These are phyloP conservation scores for Penicillium silybi DNA, from an alignment of 495 filamentous ascomycete genomes.

Conservation along the genomic window DNA sequence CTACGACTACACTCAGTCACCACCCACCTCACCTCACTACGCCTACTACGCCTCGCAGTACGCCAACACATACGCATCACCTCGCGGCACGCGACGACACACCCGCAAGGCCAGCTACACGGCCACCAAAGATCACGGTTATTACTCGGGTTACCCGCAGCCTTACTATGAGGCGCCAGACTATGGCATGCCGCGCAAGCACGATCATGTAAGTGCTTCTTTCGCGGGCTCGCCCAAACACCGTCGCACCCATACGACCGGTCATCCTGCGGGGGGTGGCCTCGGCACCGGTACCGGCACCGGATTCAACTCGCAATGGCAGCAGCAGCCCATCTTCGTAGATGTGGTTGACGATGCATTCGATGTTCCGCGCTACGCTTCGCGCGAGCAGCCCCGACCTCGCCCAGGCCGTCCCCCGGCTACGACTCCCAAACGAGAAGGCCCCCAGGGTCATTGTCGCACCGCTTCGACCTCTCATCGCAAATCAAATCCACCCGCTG, in stretches of 20 bases:
- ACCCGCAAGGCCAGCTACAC: constrained; percentile 47
- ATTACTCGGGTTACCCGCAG: constrained; percentile 36
- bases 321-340: constrained; percentile 49
- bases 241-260: constrained; percentile 37
- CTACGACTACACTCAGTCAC: constrained; percentile 49
- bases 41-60: constrained; percentile 43
- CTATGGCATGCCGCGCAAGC: constrained; percentile 47
- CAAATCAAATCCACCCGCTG: constrained; percentile 50
- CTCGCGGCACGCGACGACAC: constrained; percentile 41
- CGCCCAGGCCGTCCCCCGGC: constrained; percentile 24
- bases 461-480: constrained; percentile 34
- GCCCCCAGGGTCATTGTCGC: constrained; percentile 33
- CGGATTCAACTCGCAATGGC: constrained; percentile 34
- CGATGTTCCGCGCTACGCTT: constrained; percentile 37
- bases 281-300: constrained; percentile 32
- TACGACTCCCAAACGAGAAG: constrained; percentile 21
- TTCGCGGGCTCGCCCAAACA: constrained; percentile 38
- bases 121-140: constrained; percentile 38
- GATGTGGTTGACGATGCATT: constrained; percentile 55
- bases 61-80: constrained; percentile 38
- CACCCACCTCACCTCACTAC: constrained; percentile 50
- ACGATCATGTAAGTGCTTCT: constrained; percentile 58
- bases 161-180: constrained; percentile 46
- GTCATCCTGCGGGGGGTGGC: constrained; percentile 40
- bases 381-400: constrained; percentile 23